These are phyloP conservation scores for Bonia amplexicaulis DNA, from an alignment of 176 grass and related monocot species.

Conservation along the genomic window DNA sequence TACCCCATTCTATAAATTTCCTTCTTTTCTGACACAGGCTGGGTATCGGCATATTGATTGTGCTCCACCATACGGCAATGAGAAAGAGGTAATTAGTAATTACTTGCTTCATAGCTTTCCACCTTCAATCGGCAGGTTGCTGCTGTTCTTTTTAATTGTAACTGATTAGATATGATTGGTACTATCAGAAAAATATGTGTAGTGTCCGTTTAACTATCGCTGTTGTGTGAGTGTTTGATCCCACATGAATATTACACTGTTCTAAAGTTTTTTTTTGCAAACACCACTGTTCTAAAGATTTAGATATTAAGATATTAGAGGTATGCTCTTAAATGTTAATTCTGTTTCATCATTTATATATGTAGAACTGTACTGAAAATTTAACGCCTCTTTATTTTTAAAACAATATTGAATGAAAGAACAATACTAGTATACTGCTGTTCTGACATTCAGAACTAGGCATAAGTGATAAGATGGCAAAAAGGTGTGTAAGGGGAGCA, in stretches of 20 bases:
- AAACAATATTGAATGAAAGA: background rate
- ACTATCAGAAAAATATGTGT: background rate
- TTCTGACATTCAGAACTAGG: no score
- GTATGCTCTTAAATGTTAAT: background rate
- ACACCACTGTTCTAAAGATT: background rate
- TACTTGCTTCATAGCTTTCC: background rate
- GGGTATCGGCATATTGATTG: constrained; percentile 77
- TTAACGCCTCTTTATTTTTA: background rate
- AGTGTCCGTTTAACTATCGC: background rate
- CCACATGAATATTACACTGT: background rate
- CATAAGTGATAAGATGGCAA: no score
- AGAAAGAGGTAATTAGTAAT: constrained; percentile 55
- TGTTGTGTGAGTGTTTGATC: background rate
- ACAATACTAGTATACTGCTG: background rate
- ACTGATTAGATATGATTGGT: background rate
- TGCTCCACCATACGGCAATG: constrained; percentile 51
- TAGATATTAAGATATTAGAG: background rate
- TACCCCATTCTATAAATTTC: background rate
- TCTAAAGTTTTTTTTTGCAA: background rate
- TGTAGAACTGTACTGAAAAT: no score
- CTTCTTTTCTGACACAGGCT: constrained; percentile 26
- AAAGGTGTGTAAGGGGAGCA: no score
- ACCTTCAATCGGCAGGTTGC: background rate
- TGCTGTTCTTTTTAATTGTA: background rate
- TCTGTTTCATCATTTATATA: background rate